Evolutionary conservation across 2,329 filamentous ascomycete genomes (phyloP).

Genomic region (Xylaria sp.): DNA sequence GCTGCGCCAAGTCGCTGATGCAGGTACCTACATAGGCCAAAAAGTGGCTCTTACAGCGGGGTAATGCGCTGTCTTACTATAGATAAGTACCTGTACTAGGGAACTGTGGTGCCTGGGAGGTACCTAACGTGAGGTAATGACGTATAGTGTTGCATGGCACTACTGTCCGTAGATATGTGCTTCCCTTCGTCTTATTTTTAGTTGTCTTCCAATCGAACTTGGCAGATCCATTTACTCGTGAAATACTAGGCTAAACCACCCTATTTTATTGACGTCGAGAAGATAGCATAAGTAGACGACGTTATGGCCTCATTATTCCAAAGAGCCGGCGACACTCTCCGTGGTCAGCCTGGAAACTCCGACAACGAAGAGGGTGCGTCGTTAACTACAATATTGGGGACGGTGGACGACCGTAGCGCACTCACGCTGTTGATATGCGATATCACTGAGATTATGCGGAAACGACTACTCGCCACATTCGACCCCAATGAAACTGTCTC

Average conservation of each 20-base stretch:
- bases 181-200: neutral
- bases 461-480: conserved; percentile 40
- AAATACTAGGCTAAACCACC: neutral
- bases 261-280: neutral
- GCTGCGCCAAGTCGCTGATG: neutral
- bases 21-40: neutral
- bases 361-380: conserved; percentile 44
- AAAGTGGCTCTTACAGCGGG: conserved; percentile 19
- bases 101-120: neutral
- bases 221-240: neutral
- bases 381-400: conserved; percentile 44
- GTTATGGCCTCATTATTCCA: conserved; percentile 44
- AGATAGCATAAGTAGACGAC: neutral
- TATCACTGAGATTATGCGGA: conserved; percentile 47
- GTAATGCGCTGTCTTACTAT: neutral
- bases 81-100: no score
- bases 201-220: neutral
- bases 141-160: neutral
- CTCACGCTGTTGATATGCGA: conserved; percentile 46
- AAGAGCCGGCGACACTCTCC: conserved; percentile 42
- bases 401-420: conserved; percentile 43
- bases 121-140: neutral
- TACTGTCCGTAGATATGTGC: no score
- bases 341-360: conserved; percentile 33
- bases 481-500: conserved; percentile 41